Base-by-base conservation (phyloP, 148 eudicot genomes). In the Diospyros kaki region DNA sequence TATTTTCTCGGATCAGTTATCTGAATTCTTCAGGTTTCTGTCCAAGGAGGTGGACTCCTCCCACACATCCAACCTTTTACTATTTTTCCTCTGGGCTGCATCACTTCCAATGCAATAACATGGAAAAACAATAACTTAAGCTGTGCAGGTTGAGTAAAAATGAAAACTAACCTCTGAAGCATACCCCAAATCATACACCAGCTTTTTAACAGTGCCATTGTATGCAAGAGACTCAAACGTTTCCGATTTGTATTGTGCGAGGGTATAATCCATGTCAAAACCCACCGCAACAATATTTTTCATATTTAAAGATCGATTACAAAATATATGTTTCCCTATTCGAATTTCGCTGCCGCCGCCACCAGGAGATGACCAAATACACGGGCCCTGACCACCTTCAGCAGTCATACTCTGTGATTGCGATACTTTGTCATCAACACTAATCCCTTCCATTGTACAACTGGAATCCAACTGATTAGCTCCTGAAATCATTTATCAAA, bases 221-320 rank as follows among this genome's bases (percentile, higher is more conserved):
- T 95, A 95, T 12, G 98, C 98, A 84, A 95, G 99, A 5, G 96
- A 87, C 76, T 95, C 97, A 72, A 92, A 95, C 53, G 97, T 95
- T 76, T 90, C 94, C 42, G 97, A 83, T 76, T 86, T 95, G 86
- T 95, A 95, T 52, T 95, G 99, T 52, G 99, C 99, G 84, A 95
- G 80, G 38, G 99, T 95, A 71, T 95, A 95, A 83, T 95, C 98
- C 99, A 95, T 95, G 79, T 95, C 97, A 76, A 95, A 95, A 66
- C 99, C 99, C 69, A 95, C 94, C 78, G 99, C 96, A 70, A 90
- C 90, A 58, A 95, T 92, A 80, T 69, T 89, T 76, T 85, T 90
- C 97, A 95, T 95, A 83, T 95, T 92, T 71, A 95, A 81, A 73
- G 99, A 93, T 81, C 99, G 86, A 79, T 95, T 95, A 78, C 99